Percentiles rank a stretch among this genome's conserved stretches.
Evolutionary conservation across 2,329 filamentous ascomycete genomes (phyloP).

Genomic region (Bipolaris bicolor): DNA sequence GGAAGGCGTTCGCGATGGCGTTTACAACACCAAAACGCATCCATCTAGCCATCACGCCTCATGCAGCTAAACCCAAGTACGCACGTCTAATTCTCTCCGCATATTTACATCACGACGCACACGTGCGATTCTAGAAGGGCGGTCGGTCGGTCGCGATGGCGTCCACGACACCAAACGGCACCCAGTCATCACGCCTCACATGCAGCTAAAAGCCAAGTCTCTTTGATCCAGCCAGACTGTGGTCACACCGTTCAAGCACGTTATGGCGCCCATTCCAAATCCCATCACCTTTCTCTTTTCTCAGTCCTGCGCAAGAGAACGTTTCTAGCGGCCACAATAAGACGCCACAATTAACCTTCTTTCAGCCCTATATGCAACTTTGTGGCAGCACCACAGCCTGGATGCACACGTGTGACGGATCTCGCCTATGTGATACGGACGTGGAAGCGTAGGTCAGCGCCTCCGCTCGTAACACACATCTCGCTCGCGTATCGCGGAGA

Average conservation of each 20-base stretch:
- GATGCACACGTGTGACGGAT: conserved; percentile 1
- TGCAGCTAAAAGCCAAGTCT: neutral
- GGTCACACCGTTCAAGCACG: neutral
- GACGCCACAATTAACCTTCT: conserved; percentile 8
- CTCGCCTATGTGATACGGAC: conserved; percentile 16
- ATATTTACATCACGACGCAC: neutral
- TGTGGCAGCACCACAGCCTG: conserved; percentile 2
- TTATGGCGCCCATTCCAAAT: neutral
- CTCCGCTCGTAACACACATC: conserved; percentile 3
- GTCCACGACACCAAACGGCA: too few relatives aligned
- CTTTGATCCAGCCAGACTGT: neutral
- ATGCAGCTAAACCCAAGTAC: neutral
- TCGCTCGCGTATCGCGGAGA: conserved; percentile 2
- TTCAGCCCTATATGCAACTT: conserved; percentile 12
- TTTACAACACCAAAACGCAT: too few relatives aligned
- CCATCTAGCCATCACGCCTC: neutral
- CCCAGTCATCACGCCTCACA: neutral
- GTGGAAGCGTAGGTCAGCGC: neutral
- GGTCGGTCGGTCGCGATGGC: too few relatives aligned
- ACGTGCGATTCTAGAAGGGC: too few relatives aligned
- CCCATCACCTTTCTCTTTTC: neutral
- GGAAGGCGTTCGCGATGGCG: too few relatives aligned
- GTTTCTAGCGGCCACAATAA: neutral
- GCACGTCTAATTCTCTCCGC: too few relatives aligned
- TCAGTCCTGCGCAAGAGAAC: neutral